Evolutionary conservation across 768 basidiomycete genomes (phyloP).

Genomic region (Calvatia gigantea): DNA sequence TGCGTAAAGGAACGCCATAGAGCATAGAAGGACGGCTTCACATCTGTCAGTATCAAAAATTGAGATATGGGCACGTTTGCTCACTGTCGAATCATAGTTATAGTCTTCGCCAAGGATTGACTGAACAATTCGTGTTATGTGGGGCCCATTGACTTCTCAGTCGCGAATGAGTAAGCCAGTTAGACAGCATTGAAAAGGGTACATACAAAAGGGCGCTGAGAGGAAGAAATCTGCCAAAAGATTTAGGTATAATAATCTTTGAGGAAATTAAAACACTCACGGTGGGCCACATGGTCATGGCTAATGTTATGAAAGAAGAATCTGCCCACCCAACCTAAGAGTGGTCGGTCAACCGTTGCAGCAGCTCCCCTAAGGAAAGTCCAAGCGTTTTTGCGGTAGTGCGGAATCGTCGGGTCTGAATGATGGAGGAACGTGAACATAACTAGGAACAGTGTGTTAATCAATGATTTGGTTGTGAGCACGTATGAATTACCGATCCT

Average conservation of each 20-base stretch:
- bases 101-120: slow-evolving; percentile 47
- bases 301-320: slow-evolving; percentile 55
- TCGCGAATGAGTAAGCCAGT: background rate
- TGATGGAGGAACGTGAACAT: slow-evolving; percentile 56
- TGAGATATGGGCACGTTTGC: slow-evolving; percentile 6
- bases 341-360: slow-evolving; percentile 49
- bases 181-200: background rate
- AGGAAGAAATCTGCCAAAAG: slow-evolving; percentile 40
- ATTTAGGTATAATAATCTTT: background rate
- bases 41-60: slow-evolving; percentile 2
- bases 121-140: slow-evolving; percentile 46
- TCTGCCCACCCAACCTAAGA: slow-evolving; percentile 50
- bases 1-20: slow-evolving; percentile 53
- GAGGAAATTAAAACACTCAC: slow-evolving; percentile 18
- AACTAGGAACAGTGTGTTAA: slow-evolving; percentile 22
- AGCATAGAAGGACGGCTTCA: slow-evolving; percentile 40
- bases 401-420: slow-evolving; percentile 51
- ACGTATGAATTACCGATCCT: background rate
- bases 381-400: slow-evolving; percentile 48
- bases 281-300: slow-evolving; percentile 37
- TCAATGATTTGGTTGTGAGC: background rate
- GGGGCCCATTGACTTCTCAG: slow-evolving; percentile 50
- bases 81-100: slow-evolving; percentile 53
- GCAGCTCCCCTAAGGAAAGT: slow-evolving; percentile 50
- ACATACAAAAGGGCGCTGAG: slow-evolving; percentile 41